These are phyloP conservation scores for Cyberlindnera nakhonratchasimensis DNA, from an alignment of 805 yeast genomes.

Conservation along the genomic window DNA sequence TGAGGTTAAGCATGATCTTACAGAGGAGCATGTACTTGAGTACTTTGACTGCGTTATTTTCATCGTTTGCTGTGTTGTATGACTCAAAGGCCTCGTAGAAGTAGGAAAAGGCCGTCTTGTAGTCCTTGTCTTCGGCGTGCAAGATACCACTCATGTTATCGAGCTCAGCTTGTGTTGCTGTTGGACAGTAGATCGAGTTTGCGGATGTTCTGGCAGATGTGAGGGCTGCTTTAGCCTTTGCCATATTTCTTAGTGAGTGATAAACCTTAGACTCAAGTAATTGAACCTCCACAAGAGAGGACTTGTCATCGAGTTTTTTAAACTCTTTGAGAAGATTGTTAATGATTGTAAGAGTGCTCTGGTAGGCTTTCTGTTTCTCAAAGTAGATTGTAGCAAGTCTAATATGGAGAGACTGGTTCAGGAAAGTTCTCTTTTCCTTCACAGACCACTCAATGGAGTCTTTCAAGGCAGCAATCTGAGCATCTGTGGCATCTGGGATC, in stretches of 20 bases:
- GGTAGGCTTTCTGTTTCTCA: conserved; percentile 55
- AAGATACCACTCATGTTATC: conserved; percentile 94
- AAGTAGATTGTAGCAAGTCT: conserved; percentile 76
- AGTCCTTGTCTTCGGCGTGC: conserved; percentile 96
- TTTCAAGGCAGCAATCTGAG: conserved; percentile 69
- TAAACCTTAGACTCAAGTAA: conserved; percentile 84
- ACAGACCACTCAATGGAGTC: conserved; percentile 88
- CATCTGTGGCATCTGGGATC: conserved; percentile 58
- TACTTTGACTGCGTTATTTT: conserved; percentile 68
- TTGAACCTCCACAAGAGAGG: conserved; percentile 93
- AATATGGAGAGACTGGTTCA: conserved; percentile 84
- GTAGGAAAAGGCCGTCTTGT: conserved; percentile 92
- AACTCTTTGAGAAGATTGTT: conserved; percentile 74
- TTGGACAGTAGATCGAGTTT: conserved; percentile 93
- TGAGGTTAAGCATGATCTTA: conserved; percentile 86
- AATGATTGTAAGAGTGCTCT: conserved; percentile 70
- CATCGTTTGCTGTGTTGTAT: conserved; percentile 54
- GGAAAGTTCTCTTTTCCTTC: conserved; percentile 76
- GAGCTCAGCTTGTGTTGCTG: conserved; percentile 88
- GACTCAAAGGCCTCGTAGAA: conserved; percentile 95
- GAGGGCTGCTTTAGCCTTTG: conserved; percentile 87
- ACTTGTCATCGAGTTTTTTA: conserved; percentile 92
- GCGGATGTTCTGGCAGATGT: conserved; percentile 97
- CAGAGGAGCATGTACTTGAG: conserved; percentile 90
- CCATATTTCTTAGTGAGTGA: conserved; percentile 85